Base-by-base conservation (phyloP, 2,329 filamentous ascomycete genomes). In the Waltergamsia citrina region DNA sequence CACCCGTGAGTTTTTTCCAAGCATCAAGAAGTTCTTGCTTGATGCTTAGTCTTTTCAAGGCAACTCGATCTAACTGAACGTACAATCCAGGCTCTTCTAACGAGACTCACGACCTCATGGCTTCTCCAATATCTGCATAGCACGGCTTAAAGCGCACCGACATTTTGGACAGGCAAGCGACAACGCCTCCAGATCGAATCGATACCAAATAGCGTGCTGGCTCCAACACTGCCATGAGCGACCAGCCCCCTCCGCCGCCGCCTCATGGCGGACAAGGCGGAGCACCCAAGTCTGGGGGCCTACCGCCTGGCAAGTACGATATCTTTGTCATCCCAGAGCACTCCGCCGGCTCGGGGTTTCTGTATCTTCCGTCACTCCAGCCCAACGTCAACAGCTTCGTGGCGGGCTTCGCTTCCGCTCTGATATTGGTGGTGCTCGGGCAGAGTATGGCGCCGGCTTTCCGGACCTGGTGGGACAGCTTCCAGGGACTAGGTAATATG, bases 271-370 rank as follows among this genome's bases (percentile, higher is more conserved):
- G 78, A 51, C 87, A 94, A 62, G 86, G 86, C 59, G 71, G 78
- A 52, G 81, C 78, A 45, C 83, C 85, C 32, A 80, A 80, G 55
- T 69, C 74, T 24, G 57, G 67, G 12, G 81, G 83, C 37, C 66
- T 95, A 31, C 90, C 90, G 3, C 71, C 83, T 2, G 88, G 90
- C 36, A 93, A 92, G 54, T 96, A 94, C 60, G 90, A 96, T 64
- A 94, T 96, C 53, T 95, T 95, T 63, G 82, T 95, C 54, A 88
- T 96, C 50, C 90, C 90, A 7, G 85, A 88, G 30, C 87, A 94
- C 57, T 90, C 87, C 9, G 73, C 88, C 6, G 90, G 90, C 34
- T 77, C 79, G 1, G 90, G 90, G 22, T 95, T 95, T 58, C 67
- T 96, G 19, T 95, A 96, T 56, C 74, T 96, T n/a, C 90, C 90